Base-by-base conservation (phyloP, 2,329 filamentous ascomycete species). In the Penicillium glabrum region DNA sequence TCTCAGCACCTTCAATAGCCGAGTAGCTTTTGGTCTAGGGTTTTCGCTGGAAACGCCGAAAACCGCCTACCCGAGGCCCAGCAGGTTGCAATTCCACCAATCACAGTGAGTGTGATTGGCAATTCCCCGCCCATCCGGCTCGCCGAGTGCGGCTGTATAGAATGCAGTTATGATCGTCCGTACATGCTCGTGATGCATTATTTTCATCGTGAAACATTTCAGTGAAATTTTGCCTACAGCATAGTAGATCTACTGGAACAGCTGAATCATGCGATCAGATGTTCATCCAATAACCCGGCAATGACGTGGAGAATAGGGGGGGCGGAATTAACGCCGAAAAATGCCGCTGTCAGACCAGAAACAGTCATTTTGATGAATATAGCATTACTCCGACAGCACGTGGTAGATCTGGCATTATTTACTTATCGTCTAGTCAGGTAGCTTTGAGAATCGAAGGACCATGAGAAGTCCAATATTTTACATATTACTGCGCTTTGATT, bases 41-140 rank as follows among this genome's bases (percentile, higher is more conserved):
- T 58, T 58, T 45, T 54, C 26, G 14, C 29, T 19, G 26, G 59
- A 62, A 67, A 59, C 62, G 63, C 63, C 60, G 62, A 66, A 60
- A 63, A 67, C 54, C 61, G 66, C 62, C 59, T 65, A 61, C 54
- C 65, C 64, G 61, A 64, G 60, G 66, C 54, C 48, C 31, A 50
- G 29, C 10, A n/a, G 19, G 49, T 29, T 39, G 23, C 3, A 29
- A 1, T 37, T 51, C 16, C 49, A 54, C 70, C 70, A 73, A 73
- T 73, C 35, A 63, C 55, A 58, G 51, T 0, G 5, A 48, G 33
- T 61, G 54, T 61, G 61, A 72, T 70, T 45, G 58, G 47, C 63
- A 68, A 70, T 62, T 23, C 62, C 61, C 11, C 5, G 45, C n/a
- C 21, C 27, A 23, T 24, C 27, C 41, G 46, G 27, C 46, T 61